Evolutionary conservation across 169 alveolate genomes (phyloP).

Genomic region (Eimeria falciformis): DNA sequence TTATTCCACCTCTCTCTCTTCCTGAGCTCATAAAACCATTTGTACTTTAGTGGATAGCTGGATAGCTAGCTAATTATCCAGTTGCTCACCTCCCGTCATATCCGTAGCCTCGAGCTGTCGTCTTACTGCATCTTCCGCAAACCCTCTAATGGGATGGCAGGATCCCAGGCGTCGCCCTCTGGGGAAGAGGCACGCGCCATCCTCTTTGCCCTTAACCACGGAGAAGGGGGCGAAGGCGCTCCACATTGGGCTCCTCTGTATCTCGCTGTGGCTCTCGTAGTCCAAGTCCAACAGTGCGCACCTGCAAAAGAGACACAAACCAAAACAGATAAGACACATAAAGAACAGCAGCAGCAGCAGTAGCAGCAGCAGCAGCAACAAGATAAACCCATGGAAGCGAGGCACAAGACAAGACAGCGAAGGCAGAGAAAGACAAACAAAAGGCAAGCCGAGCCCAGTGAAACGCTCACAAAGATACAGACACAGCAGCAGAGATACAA

Average conservation of each 20-base stretch:
- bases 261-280: background rate
- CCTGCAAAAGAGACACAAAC: background rate
- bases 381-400: background rate
- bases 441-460: background rate
- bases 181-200: conserved; percentile 35
- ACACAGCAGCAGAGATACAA: background rate
- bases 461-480: background rate
- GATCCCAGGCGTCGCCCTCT: conserved; percentile 39
- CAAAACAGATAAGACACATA: background rate
- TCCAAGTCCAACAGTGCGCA: conserved; percentile 68
- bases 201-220: conserved; percentile 31
- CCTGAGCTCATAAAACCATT: background rate
- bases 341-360: background rate
- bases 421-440: background rate
- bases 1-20: no score
- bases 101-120: conserved; percentile 58
- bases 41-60: background rate
- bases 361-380: background rate
- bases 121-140: conserved; percentile 8
- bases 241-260: background rate
- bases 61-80: background rate
- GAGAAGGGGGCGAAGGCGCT: background rate
- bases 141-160: background rate
- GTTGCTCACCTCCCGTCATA: conserved; percentile 22
- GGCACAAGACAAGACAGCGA: background rate